A percentile compares a stretch with the other conserved stretches of the same genome.
Conservation (phyloP, 2,329 filamentous ascomycete species). For the Nigrograna mackinnonii region DNA sequence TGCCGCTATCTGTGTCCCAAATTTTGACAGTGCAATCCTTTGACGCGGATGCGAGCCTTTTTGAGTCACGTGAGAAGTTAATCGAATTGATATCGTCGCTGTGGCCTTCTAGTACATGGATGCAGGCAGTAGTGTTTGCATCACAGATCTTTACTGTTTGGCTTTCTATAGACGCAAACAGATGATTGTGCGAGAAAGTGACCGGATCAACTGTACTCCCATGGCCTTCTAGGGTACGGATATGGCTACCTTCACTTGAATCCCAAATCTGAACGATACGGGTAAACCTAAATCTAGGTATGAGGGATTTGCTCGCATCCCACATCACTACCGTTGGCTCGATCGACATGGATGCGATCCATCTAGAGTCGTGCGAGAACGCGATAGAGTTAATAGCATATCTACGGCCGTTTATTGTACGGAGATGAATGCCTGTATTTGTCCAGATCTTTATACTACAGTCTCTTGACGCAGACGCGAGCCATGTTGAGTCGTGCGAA, state of each 20-base stretch:
- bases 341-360: too few species aligned
- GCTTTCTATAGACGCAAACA: constrained; percentile 17
- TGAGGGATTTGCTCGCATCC: too few species aligned
- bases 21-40: constrained; percentile 16
- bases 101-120: constrained; percentile 19
- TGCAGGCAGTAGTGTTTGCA: constrained; percentile 6
- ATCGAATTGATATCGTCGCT: constrained; percentile 11
- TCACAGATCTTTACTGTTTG: constrained; percentile 23
- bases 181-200: constrained; percentile 16
- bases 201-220: background rate
- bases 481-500: constrained; percentile 10
- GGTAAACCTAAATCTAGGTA: too few species aligned
- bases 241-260: constrained; percentile 2
- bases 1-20: constrained; percentile 52
- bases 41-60: constrained; percentile 18
- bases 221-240: constrained; percentile 15
- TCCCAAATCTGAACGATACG: constrained; percentile 25
- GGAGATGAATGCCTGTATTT: background rate
- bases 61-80: constrained; percentile 23
- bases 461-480: constrained; percentile 19
- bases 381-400: background rate
- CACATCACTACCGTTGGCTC: too few species aligned
- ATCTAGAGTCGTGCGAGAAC: too few species aligned
- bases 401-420: background rate
- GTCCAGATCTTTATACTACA: constrained; percentile 16